Conservation (phyloP, 768 basidiomycete species). For the Termitomyces sp. region DNA sequence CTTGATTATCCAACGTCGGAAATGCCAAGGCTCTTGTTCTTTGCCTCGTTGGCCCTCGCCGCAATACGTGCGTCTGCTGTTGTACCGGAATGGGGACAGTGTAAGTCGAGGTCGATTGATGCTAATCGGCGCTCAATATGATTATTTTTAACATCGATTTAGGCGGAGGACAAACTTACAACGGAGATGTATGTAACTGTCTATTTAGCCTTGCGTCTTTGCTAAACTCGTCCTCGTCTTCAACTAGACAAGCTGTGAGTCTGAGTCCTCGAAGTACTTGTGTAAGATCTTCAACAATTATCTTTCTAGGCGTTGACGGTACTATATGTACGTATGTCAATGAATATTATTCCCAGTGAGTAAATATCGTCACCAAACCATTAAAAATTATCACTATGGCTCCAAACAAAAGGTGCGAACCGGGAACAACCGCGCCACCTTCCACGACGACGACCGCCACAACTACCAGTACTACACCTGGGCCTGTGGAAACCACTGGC, state of each 20-base stretch:
- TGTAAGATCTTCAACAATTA: not conserved
- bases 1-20: not conserved
- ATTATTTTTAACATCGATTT: not conserved
- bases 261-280: not conserved
- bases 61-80: not conserved
- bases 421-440: not conserved
- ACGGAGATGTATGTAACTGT: not conserved
- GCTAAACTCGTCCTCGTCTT: not conserved
- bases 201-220: not conserved
- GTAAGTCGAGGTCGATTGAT: not conserved
- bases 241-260: not conserved
- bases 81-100: not conserved
- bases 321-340: not conserved
- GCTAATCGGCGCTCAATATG: not conserved
- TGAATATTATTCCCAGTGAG: not conserved
- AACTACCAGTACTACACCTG: not conserved
- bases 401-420: not conserved
- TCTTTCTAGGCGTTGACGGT: not conserved
- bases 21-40: not conserved
- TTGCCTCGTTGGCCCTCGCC: not conserved
- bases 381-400: not conserved
- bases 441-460: not conserved
- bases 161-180: not conserved
- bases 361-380: not conserved
- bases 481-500: not conserved